Conservation (phyloP, 495 filamentous ascomycete genomes). For the Neurospora africana region DNA sequence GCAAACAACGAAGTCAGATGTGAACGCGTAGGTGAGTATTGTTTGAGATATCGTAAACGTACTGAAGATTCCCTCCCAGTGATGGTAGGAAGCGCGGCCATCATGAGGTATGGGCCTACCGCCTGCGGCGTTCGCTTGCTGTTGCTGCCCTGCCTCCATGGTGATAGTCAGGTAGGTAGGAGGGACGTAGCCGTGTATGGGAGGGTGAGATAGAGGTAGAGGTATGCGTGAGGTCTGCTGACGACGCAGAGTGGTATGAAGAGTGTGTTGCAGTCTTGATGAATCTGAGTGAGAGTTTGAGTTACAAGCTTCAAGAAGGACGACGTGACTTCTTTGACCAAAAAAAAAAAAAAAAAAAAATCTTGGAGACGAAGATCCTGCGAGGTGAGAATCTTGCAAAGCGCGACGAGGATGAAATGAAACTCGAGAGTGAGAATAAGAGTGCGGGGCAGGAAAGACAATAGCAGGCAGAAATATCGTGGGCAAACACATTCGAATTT, state of each 20-base stretch:
- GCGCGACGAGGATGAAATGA: not conserved
- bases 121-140: not conserved
- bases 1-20: not conserved
- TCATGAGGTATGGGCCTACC: not conserved
- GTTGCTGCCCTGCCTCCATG: not conserved
- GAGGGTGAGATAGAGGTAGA: not conserved
- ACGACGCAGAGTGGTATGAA: not conserved
- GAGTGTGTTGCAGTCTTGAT: not conserved
- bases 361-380: not conserved
- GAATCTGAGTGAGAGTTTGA: not conserved
- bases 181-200: not conserved
- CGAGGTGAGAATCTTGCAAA: not conserved
- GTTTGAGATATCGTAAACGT: not conserved
- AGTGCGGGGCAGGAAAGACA: not conserved
- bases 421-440: not conserved
- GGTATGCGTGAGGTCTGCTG: not conserved
- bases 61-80: not conserved
- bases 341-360: not conserved
- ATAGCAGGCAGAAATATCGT: not conserved
- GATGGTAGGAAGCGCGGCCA: not conserved
- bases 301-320: not conserved
- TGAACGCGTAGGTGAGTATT: not conserved
- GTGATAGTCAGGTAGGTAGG: not conserved
- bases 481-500: not conserved
- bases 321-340: not conserved